A percentile compares a stretch with the other conserved stretches of the same genome.
These are phyloP conservation scores for Aspergillus carlsbadensis DNA, from an alignment of 495 filamentous ascomycete species.

Conservation along the genomic window DNA sequence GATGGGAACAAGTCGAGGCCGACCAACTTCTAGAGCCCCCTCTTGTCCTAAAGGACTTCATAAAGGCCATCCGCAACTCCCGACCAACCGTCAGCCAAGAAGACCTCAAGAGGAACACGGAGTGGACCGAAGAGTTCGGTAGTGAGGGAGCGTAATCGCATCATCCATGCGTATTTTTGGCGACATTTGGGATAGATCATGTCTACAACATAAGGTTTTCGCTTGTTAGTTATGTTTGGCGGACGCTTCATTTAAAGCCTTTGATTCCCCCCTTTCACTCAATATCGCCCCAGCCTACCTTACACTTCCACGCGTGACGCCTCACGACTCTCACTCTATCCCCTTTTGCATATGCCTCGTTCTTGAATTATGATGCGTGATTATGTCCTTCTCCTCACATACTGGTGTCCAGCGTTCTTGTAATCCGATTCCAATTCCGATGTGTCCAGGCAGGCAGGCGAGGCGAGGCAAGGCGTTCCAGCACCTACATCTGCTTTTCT, in stretches of 20 bases:
- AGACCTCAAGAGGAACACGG: conserved; percentile 79
- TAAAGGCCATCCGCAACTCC: conserved; percentile 84
- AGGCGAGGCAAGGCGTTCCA: conserved; percentile 35
- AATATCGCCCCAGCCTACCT: too few species aligned
- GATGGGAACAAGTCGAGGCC: conserved; percentile 81
- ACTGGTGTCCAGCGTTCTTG: conserved; percentile 35
- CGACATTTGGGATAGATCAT: conserved; percentile 7
- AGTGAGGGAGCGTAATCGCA: conserved; percentile 71
- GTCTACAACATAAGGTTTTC: not conserved
- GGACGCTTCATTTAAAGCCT: not conserved
- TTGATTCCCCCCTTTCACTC: not conserved
- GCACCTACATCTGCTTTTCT: not conserved
- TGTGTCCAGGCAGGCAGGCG: conserved; percentile 28
- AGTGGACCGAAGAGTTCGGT: conserved; percentile 97
- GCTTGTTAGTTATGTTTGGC: not conserved
- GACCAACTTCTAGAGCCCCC: conserved; percentile 83
- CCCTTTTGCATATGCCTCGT: not conserved
- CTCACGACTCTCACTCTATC: too few species aligned
- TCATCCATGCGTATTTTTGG: not conserved
- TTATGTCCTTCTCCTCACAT: conserved; percentile 9
- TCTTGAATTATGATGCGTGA: not conserved
- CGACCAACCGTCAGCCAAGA: conserved; percentile 84
- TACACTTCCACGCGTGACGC: too few species aligned
- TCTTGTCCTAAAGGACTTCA: conserved; percentile 86
- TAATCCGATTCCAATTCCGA: conserved; percentile 18